phyloP scores from a whole-genome alignment of 2,329 filamentous ascomycete species.

The Trichoderma sp. region DNA sequence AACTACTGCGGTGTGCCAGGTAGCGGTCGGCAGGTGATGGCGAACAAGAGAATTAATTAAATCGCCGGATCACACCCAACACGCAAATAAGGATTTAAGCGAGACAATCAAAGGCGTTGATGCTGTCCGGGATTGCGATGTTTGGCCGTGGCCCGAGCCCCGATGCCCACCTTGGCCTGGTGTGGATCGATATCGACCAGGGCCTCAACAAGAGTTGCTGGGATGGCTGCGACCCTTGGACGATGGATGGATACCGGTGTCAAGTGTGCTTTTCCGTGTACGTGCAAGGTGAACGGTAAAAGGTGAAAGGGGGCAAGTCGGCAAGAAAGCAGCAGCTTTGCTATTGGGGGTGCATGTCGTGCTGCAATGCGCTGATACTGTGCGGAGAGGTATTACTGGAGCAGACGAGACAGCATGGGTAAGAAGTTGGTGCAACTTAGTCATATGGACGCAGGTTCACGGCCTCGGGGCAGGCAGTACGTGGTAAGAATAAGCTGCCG shows the following conservation, averaged over 20 bases:
- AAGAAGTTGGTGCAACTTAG: constrained; percentile 11
- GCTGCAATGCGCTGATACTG: neutral
- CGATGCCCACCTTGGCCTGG: constrained; percentile 16
- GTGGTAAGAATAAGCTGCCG: neutral
- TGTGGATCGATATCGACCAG: constrained; percentile 11
- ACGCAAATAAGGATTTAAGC: constrained; percentile 4
- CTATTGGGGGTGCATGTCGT: neutral
- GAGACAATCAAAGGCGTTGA: neutral
- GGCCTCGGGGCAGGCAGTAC: neutral
- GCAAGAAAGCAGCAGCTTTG: neutral
- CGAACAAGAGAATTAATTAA: neutral
- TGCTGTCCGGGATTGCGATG: constrained; percentile 10
- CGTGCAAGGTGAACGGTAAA: neutral
- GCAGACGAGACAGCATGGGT: neutral
- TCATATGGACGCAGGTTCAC: neutral
- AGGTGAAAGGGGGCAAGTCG: neutral
- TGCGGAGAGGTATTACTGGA: no score
- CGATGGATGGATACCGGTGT: neutral
- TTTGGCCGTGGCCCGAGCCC: constrained; percentile 17
- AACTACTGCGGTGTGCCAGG: neutral
- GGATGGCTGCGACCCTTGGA: neutral
- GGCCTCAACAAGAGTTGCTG: constrained; percentile 1
- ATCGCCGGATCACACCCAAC: neutral
- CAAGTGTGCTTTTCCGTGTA: neutral
- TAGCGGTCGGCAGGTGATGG: neutral